phyloP scores from a whole-genome alignment of 2,329 filamentous ascomycete genomes.

The Talaromyces verruculosus region DNA sequence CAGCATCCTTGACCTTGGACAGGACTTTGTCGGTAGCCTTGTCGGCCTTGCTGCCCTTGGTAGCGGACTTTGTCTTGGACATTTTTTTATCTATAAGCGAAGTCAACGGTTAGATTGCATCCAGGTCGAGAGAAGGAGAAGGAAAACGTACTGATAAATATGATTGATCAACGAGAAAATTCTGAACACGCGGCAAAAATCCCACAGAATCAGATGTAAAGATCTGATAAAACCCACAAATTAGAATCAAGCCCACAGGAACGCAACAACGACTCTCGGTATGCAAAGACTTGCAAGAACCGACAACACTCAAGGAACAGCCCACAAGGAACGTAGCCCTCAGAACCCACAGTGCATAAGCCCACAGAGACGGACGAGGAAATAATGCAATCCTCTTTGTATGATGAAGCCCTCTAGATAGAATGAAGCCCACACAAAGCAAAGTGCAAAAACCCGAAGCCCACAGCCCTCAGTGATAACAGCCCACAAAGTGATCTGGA shows the following conservation, averaged over 20 bases:
- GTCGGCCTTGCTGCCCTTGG: conserved; percentile 38
- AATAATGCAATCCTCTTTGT: conserved; percentile 41
- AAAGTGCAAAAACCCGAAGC: conserved; percentile 41
- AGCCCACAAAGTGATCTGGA: conserved; percentile 23
- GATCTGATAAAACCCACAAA: conserved; percentile 24
- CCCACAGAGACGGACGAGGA: conserved; percentile 46
- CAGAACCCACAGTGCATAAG: conserved; percentile 43
- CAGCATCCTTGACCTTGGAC: conserved; percentile 50
- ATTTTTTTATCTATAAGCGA: conserved; percentile 36
- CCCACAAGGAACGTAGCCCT: conserved; percentile 40
- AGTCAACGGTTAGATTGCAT: not conserved
- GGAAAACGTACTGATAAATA: conserved; percentile 9
- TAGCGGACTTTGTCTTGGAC: conserved; percentile 48
- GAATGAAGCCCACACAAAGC: conserved; percentile 42
- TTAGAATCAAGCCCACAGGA: conserved; percentile 28
- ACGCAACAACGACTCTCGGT: conserved; percentile 35
- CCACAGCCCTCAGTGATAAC: conserved; percentile 43
- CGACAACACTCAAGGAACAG: conserved; percentile 26
- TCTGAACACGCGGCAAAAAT: conserved; percentile 19
- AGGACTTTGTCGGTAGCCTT: conserved; percentile 47
- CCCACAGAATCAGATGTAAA: conserved; percentile 22
- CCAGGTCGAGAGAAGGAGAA: not conserved
- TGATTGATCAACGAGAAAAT: conserved; percentile 3
- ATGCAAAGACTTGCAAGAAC: conserved; percentile 23
- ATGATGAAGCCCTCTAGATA: conserved; percentile 43